Evolutionary conservation across 2,329 filamentous ascomycete genomes (phyloP).

Genomic region (Penicillium thymicola): DNA sequence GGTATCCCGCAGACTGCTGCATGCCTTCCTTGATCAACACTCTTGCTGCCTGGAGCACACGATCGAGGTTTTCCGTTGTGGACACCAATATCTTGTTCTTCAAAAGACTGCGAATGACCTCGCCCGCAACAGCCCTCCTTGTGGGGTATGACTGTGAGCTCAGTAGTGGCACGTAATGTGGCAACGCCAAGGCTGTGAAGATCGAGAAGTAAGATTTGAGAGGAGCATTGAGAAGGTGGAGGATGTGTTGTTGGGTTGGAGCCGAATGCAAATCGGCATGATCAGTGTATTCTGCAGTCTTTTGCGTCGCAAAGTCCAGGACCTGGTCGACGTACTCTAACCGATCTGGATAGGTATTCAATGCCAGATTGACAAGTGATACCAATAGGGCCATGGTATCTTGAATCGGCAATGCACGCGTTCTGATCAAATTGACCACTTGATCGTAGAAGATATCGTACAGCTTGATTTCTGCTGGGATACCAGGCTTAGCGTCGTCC

Average conservation of each 20-base stretch:
- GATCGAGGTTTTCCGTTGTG: slow-evolving; percentile 75
- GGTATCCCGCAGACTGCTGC: slow-evolving; percentile 78
- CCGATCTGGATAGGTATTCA: slow-evolving; percentile 91
- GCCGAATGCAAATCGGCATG: slow-evolving; percentile 92
- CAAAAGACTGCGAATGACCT: slow-evolving; percentile 79
- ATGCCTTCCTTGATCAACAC: slow-evolving; percentile 93
- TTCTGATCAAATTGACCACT: slow-evolving; percentile 88
- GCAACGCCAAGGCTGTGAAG: slow-evolving; percentile 92
- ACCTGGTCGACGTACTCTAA: slow-evolving; percentile 96
- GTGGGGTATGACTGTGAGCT: slow-evolving; percentile 92
- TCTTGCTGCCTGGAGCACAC: slow-evolving; percentile 80
- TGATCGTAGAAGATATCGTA: slow-evolving; percentile 98
- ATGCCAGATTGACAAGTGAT: slow-evolving; percentile 86
- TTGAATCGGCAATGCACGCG: slow-evolving; percentile 85
- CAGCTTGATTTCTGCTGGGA: slow-evolving; percentile 69
- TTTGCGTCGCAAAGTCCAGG: slow-evolving; percentile 79
- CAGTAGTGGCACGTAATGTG: slow-evolving; percentile 85
- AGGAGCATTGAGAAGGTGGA: slow-evolving; percentile 85
- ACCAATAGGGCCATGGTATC: slow-evolving; percentile 91
- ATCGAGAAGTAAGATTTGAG: slow-evolving; percentile 87
- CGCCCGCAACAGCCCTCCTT: slow-evolving; percentile 82
- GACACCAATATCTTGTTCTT: slow-evolving; percentile 76
- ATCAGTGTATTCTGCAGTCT: slow-evolving; percentile 84
- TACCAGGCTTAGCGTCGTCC: slow-evolving; percentile 37
- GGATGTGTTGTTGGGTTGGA: slow-evolving; percentile 80